These are phyloP conservation scores for Lodderomyces theae DNA, from an alignment of 1,139 yeast genomes.

Conservation along the genomic window DNA sequence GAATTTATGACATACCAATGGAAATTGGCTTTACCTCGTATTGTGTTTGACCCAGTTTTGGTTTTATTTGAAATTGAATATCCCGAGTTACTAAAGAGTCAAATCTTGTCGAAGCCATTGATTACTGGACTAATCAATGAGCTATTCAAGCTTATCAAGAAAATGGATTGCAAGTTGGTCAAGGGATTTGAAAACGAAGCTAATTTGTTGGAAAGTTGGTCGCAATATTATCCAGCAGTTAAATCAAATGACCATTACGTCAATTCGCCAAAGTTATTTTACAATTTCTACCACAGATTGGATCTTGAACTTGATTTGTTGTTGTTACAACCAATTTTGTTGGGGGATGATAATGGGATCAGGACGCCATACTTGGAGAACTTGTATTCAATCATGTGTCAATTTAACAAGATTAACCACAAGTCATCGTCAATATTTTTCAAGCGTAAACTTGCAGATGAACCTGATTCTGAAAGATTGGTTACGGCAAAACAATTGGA, in stretches of 20 bases:
- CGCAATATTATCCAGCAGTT: constrained; percentile 38
- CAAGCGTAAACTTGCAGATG: constrained; percentile 20
- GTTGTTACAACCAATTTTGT: constrained; percentile 76
- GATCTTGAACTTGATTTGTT: constrained; percentile 69
- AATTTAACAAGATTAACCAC: constrained; percentile 52
- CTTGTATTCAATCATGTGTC: constrained; percentile 76
- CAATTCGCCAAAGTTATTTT: constrained; percentile 55
- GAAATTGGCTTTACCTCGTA: constrained; percentile 77
- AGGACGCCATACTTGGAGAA: constrained; percentile 90
- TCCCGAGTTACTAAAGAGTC: constrained; percentile 56
- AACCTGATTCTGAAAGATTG: constrained; percentile 3
- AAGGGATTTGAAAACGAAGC: constrained; percentile 65
- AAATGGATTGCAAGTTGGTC: constrained; percentile 73
- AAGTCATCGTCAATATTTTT: constrained; percentile 35
- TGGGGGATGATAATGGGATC: constrained; percentile 82
- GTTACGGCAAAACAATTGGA: constrained; percentile 11
- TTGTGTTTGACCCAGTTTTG: constrained; percentile 74
- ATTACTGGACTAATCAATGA: constrained; percentile 77
- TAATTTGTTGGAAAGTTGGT: constrained; percentile 55
- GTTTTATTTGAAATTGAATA: constrained; percentile 68
- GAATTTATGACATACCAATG: constrained; percentile 77
- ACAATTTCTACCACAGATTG: constrained; percentile 54
- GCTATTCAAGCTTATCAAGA: constrained; percentile 66
- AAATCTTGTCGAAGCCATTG: constrained; percentile 81
- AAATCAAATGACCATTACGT: constrained; percentile 29